phyloP scores from a whole-genome alignment of 805 yeast genomes.

The Candida hungchunana region DNA sequence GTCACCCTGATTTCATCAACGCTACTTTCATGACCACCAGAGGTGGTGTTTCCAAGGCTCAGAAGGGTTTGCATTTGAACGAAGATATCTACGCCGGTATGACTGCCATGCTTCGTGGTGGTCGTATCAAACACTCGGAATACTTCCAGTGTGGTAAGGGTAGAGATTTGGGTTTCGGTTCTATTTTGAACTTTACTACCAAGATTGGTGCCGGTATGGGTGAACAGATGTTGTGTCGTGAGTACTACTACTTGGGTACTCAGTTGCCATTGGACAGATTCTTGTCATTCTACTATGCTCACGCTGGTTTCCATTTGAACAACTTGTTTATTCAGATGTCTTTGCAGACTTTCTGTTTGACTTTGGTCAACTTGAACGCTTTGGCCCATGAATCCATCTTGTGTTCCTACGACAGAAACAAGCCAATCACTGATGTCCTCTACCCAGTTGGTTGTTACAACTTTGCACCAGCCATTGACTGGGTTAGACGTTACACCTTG shows the following conservation, averaged over 20 bases:
- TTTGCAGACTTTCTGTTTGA: slow-evolving; percentile 65
- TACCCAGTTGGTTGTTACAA: slow-evolving; percentile 73
- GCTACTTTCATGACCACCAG: slow-evolving; percentile 75
- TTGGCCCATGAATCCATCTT: slow-evolving; percentile 66
- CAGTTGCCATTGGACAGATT: slow-evolving; percentile 78
- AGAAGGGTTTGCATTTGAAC: slow-evolving; percentile 78
- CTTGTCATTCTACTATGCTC: slow-evolving; percentile 80
- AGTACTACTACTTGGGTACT: slow-evolving; percentile 76
- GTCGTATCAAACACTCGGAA: slow-evolving; percentile 83
- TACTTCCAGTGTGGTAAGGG: slow-evolving; percentile 90
- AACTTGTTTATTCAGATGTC: slow-evolving; percentile 75
- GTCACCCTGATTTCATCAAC: slow-evolving; percentile 84
- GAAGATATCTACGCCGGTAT: slow-evolving; percentile 90
- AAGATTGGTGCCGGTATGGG: slow-evolving; percentile 95
- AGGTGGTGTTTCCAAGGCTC: slow-evolving; percentile 87
- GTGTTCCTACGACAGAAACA: slow-evolving; percentile 61
- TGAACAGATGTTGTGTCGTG: slow-evolving; percentile 82
- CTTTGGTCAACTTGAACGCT: slow-evolving; percentile 67
- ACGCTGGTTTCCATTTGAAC: slow-evolving; percentile 82
- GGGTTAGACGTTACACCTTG: slow-evolving; percentile 77
- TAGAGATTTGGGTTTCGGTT: slow-evolving; percentile 83
- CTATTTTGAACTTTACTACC: slow-evolving; percentile 79
- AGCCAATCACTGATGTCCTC: slow-evolving; percentile 62
- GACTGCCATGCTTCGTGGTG: slow-evolving; percentile 80
- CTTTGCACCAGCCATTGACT: slow-evolving; percentile 67